Evolutionary conservation across 805 yeast genomes (phyloP), one percentile per base, ranked within the genome.

Genomic region (Ogataea methylovora): DNA sequence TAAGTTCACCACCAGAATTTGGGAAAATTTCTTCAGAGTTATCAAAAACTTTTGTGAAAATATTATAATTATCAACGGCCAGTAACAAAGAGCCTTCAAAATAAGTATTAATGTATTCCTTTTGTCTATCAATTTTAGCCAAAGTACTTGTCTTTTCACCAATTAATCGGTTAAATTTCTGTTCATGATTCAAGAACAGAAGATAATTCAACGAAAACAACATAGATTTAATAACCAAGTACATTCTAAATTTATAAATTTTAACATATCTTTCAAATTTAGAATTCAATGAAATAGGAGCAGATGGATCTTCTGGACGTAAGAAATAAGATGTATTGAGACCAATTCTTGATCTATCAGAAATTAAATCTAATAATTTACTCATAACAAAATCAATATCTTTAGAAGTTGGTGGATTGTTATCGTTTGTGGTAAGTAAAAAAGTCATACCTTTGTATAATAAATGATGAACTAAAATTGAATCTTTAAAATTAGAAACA

Each of bases 131-230:
- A 33, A 60, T 42, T 36, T 52, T 52, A 4, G 55, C 56, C 27
- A 52, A 30, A 2, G 53, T 42, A 36, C 50, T 43, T 24, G 51
- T 42, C 33, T 51, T 55, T 29, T 54, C 58, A 15, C 52, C 44
- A 22, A 54, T 44, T 15, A 57, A 33, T 31, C 51, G 46, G 33
- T 53, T 54, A 37, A 58, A 51, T 37, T 60, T 60, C 35, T 54
- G 60, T 32, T 61, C 66, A 42, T 60, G 61, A 39, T 61, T 59
- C 24, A 61, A 36, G 29, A 61, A 55, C 30, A 61, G 40, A 21
- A 73, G 63, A 45, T 74, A 74, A 43, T 72, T 73, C 40, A 73
- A 49, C 5, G 71, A 50, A 41, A 71, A 74, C 14, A 70, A 52
- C 48, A 73, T 48, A 60, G 72, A 67, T 42, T 75, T 65, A 21